Percentiles rank a stretch among this genome's conserved stretches.
Conservation (phyloP, 257 asterid genomes). For the Solanum dulcamara region DNA sequence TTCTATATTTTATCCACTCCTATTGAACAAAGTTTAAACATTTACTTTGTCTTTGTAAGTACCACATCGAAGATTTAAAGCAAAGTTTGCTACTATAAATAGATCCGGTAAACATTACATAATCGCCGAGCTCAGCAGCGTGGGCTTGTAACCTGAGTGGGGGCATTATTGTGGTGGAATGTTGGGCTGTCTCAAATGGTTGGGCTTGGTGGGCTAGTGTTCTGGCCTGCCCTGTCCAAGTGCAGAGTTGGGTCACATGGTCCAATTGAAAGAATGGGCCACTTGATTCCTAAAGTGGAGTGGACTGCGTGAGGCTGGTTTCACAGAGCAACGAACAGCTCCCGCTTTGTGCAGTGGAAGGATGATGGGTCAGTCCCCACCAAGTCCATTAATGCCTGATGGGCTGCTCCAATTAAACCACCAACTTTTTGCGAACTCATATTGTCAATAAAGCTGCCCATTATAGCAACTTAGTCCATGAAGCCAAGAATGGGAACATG, state of each 20-base stretch:
- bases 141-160: not conserved
- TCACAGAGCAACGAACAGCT: too few relatives aligned
- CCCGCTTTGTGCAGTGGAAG: too few relatives aligned
- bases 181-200: not conserved
- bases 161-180: not conserved
- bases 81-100: too few relatives aligned
- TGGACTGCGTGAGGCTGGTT: not conserved
- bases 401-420: not conserved
- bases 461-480: slow-evolving; percentile 45
- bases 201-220: not conserved
- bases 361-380: not conserved
- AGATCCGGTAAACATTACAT: too few relatives aligned
- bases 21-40: too few relatives aligned
- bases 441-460: not conserved
- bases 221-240: not conserved
- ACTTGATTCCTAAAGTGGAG: not conserved
- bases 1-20: too few relatives aligned
- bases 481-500: slow-evolving; percentile 54
- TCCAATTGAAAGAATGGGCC: not conserved
- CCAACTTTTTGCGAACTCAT: not conserved
- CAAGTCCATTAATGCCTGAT: not conserved
- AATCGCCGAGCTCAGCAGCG: not conserved
- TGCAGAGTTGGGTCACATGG: not conserved
- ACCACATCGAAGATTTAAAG: too few relatives aligned
- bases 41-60: too few relatives aligned